Conservation (phyloP, 2,329 filamentous ascomycete species). For the Aspergillus pseudoviridinutans region DNA sequence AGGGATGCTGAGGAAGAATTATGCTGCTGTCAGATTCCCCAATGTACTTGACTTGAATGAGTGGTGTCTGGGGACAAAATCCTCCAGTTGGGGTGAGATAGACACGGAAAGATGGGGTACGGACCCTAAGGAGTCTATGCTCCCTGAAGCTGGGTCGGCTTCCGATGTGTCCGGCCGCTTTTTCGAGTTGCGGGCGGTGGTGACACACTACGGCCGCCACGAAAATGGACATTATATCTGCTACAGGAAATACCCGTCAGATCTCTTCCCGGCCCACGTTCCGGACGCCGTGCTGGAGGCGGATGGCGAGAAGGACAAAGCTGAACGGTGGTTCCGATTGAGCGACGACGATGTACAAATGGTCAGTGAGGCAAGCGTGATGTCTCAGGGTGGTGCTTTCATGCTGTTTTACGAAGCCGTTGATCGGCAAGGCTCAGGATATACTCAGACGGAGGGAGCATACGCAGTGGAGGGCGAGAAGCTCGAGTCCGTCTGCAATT, state of each 20-base stretch:
- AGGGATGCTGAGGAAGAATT: slow-evolving; percentile 77
- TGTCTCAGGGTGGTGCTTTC: slow-evolving; percentile 78
- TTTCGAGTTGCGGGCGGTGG: slow-evolving; percentile 76
- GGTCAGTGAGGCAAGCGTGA: slow-evolving; percentile 68
- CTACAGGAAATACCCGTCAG: slow-evolving; percentile 66
- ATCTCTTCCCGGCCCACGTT: slow-evolving; percentile 30
- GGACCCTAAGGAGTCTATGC: slow-evolving; percentile 68
- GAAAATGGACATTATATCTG: slow-evolving; percentile 96
- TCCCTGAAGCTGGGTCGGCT: slow-evolving; percentile 57
- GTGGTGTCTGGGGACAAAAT: slow-evolving; percentile 72
- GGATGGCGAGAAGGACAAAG: slow-evolving; percentile 30
- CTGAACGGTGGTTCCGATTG: slow-evolving; percentile 77
- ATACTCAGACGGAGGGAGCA: neutral
- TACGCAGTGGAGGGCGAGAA: slow-evolving; percentile 8
- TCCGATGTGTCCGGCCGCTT: slow-evolving; percentile 46
- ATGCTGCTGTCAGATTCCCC: slow-evolving; percentile 73
- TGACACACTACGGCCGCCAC: slow-evolving; percentile 86
- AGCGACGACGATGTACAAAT: slow-evolving; percentile 82
- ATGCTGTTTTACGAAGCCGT: slow-evolving; percentile 94
- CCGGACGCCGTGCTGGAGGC: slow-evolving; percentile 30
- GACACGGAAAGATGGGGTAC: slow-evolving; percentile 65
- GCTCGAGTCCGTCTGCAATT: slow-evolving; percentile 9
- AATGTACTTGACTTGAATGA: slow-evolving; percentile 67
- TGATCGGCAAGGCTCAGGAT: slow-evolving; percentile 32
- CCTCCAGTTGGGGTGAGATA: slow-evolving; percentile 26